phyloP scores from a whole-genome alignment of 2,329 filamentous ascomycete species.

The Nothophaeocryptopus gaeumannii region DNA sequence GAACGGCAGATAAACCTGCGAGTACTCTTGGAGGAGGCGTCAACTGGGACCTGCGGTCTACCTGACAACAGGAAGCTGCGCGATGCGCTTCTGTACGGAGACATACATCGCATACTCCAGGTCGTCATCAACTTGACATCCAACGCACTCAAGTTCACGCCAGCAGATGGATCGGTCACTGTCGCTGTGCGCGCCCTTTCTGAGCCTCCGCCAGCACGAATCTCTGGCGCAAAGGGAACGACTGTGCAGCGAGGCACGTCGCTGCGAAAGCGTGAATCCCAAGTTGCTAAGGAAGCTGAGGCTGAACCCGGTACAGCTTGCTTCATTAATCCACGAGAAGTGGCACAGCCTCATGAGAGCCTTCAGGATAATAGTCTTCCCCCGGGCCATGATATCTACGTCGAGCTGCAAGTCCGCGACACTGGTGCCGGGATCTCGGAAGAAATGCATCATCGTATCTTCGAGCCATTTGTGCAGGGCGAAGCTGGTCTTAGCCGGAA shows the following conservation, averaged over 20 bases:
- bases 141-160: constrained; percentile 90
- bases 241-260: not conserved
- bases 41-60: constrained; percentile 5
- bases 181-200: constrained; percentile 72
- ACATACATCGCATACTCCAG: constrained; percentile 84
- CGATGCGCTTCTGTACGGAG: constrained; percentile 85
- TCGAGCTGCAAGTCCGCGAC: constrained; percentile 86
- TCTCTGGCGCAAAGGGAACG: not conserved
- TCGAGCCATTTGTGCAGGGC: constrained; percentile 91
- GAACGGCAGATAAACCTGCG: constrained; percentile 74
- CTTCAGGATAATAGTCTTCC: constrained; percentile 30
- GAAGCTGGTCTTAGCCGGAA: constrained; percentile 88
- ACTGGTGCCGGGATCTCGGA: constrained; percentile 81
- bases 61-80: constrained; percentile 55
- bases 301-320: constrained; percentile 13
- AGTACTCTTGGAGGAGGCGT: constrained; percentile 61
- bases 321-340: constrained; percentile 20
- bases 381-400: constrained; percentile 65
- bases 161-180: constrained; percentile 68
- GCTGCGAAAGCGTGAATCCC: not conserved
- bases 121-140: constrained; percentile 89
- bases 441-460: constrained; percentile 75
- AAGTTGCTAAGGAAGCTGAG: not conserved
- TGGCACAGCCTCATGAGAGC: constrained; percentile 10
- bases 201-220: constrained; percentile 40